Base-by-base conservation (phyloP, 305 asterid genomes). In the Fraxinus sp. region DNA sequence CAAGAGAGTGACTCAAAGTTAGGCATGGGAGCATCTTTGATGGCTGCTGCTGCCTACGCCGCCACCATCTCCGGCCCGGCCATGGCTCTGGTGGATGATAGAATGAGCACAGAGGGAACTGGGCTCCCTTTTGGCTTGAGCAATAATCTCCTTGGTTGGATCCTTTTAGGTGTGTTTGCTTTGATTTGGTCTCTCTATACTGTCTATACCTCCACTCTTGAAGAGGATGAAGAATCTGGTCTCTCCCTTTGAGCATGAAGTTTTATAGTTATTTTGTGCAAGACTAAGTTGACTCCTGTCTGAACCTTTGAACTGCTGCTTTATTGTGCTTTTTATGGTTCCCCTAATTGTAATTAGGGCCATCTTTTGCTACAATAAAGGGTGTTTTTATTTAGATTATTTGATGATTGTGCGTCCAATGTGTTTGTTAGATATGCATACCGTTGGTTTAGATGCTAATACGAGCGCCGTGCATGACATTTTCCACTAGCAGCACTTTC, bases 71-170 rank as follows among this genome's bases (percentile, higher is more conserved):
- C 96, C 41, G 89, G 94, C 92, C 97, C 99, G 2, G 86, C 99
- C 66, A 80, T 94, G 95, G 99, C 97, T 3, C 86, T 96, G 85
- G 98, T 96, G 90, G 99, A 96, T 62, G 98, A 96, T 64, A 94
- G 99, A 86, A 66, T 96, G 97, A 91, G 92, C 95, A 96, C 97
- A 0, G 97, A 94, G 80, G 98, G 98, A 84, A 92, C 97, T 0
- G 99, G 98, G 20, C 95, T 96, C 49, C 98, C 97, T 10, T 94
- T 96, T 70, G 99, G 97, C 57, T 84, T 96, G 83, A 96, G 97
- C 94, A 91, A 90, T 91, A 94, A 94, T 85, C 89, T 96, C 1
- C 89, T 94, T 81, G 98, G 90, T 0, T 94, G 97, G 97, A 91
- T 94, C 83, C 79, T 93, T 26, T 62, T 91, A 5, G 99, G 94